Conservation (phyloP, 345 rosid species). For the Fremontodendron californicum region DNA sequence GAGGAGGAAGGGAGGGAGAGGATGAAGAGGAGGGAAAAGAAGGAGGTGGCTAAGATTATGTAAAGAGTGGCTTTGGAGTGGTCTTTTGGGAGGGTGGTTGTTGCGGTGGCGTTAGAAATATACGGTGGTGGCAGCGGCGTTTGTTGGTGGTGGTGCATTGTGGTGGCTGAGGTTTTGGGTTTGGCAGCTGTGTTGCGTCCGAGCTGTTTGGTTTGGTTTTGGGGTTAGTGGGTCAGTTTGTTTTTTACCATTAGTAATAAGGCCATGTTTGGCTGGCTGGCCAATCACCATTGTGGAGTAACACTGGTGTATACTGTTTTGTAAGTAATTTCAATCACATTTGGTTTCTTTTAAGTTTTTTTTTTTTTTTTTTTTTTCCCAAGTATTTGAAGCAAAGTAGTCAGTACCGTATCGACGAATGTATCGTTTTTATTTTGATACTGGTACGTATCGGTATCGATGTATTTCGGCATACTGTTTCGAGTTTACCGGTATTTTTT, state of each 20-base stretch:
- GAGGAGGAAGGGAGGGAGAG: constrained; percentile 58
- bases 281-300: background rate
- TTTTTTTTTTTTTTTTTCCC: no score
- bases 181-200: background rate
- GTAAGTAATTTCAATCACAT: no score
- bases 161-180: background rate
- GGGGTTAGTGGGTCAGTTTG: background rate
- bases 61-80: constrained; percentile 43
- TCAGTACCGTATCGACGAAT: no score
- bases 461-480: no score
- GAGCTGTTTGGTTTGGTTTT: background rate
- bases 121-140: constrained; percentile 18
- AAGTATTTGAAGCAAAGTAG: no score
- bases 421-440: no score
- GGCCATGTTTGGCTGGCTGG: background rate
- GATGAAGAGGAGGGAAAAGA: constrained; percentile 67
- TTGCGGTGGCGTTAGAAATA: background rate
- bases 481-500: no score
- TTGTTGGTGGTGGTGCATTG: constrained; percentile 19
- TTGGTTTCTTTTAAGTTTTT: no score
- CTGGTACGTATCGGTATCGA: no score
- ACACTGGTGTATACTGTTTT: no score
- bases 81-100: constrained; percentile 33
- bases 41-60: constrained; percentile 51
- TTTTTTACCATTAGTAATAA: background rate